These are phyloP conservation scores for Rubroboletus satanas DNA, from an alignment of 768 basidiomycete species.

Conservation along the genomic window DNA sequence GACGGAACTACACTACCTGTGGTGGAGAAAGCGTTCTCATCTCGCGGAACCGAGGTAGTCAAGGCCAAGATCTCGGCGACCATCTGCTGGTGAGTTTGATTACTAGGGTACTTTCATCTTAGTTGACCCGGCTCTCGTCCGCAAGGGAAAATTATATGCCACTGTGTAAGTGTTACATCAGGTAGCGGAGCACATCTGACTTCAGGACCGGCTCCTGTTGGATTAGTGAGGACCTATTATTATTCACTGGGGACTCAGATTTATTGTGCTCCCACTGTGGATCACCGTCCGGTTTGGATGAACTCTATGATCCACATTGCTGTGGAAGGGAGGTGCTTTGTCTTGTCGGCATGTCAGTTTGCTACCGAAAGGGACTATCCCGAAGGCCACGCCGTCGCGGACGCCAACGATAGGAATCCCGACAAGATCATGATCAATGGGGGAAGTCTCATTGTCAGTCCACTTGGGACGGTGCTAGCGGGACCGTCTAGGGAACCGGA, in stretches of 20 bases:
- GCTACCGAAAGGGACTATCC: slow-evolving; percentile 54
- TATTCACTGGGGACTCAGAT: slow-evolving; percentile 57
- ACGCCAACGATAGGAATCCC: slow-evolving; percentile 35
- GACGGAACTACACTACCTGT: slow-evolving; percentile 53
- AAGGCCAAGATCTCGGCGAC: slow-evolving; percentile 49
- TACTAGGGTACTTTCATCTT: background rate
- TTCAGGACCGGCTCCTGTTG: background rate
- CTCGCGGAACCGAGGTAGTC: slow-evolving; percentile 21
- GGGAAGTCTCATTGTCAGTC: slow-evolving; percentile 57
- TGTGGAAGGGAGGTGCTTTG: slow-evolving; percentile 66
- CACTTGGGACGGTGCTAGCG: slow-evolving; percentile 54
- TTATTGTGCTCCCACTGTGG: slow-evolving; percentile 66
- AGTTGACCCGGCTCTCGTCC: background rate
- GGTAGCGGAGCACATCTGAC: background rate
- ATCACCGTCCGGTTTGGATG: slow-evolving; percentile 53
- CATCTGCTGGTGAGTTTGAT: slow-evolving; percentile 50
- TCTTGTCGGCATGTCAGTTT: slow-evolving; percentile 60
- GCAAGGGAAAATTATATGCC: slow-evolving; percentile 72
- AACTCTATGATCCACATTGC: slow-evolving; percentile 61
- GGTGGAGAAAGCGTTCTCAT: slow-evolving; percentile 37
- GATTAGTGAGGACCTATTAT: slow-evolving; percentile 54
- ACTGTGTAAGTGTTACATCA: slow-evolving; percentile 37
- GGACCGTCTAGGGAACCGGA: slow-evolving; percentile 53
- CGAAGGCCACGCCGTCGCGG: slow-evolving; percentile 40
- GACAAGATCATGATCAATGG: slow-evolving; percentile 58